phyloP scores from a whole-genome alignment of 768 basidiomycete species.

The Lyophyllum atratum region DNA sequence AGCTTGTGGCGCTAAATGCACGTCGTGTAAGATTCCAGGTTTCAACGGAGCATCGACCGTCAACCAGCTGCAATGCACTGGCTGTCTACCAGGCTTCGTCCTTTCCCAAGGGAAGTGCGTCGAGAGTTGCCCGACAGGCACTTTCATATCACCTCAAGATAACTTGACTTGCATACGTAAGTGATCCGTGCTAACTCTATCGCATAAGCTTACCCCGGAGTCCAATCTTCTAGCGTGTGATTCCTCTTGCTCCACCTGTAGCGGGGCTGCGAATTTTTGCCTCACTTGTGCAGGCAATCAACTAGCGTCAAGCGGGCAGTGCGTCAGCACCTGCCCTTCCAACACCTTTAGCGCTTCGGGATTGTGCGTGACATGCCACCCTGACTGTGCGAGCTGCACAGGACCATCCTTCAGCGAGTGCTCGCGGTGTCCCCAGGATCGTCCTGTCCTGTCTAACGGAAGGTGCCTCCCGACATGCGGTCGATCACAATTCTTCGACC shows the following conservation, averaged over 20 bases:
- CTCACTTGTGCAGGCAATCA: slow-evolving; percentile 68
- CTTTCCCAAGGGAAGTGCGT: slow-evolving; percentile 74
- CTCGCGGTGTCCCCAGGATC: slow-evolving; percentile 62
- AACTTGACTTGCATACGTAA: slow-evolving; percentile 68
- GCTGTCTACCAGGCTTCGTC: slow-evolving; percentile 76
- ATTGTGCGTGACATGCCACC: slow-evolving; percentile 76
- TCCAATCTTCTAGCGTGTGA: slow-evolving; percentile 54
- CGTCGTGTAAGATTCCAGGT: slow-evolving; percentile 68
- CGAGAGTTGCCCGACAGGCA: slow-evolving; percentile 68
- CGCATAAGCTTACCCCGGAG: not conserved
- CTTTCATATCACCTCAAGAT: slow-evolving; percentile 71
- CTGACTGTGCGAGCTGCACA: slow-evolving; percentile 83
- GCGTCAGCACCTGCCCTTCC: slow-evolving; percentile 74
- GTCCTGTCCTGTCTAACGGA: slow-evolving; percentile 74
- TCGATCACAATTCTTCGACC: slow-evolving; percentile 73
- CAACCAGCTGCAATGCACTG: slow-evolving; percentile 69
- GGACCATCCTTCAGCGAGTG: slow-evolving; percentile 83
- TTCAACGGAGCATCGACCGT: slow-evolving; percentile 69
- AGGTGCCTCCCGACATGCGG: slow-evolving; percentile 80
- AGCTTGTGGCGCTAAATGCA: slow-evolving; percentile 87
- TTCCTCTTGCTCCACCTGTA: slow-evolving; percentile 72
- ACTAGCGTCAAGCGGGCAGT: slow-evolving; percentile 73
- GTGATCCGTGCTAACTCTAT: slow-evolving; percentile 17
- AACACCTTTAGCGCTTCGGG: slow-evolving; percentile 67
- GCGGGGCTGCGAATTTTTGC: slow-evolving; percentile 68